Evolutionary conservation across 257 asterid genomes (phyloP).

Genomic region (Penstemon eatonii): DNA sequence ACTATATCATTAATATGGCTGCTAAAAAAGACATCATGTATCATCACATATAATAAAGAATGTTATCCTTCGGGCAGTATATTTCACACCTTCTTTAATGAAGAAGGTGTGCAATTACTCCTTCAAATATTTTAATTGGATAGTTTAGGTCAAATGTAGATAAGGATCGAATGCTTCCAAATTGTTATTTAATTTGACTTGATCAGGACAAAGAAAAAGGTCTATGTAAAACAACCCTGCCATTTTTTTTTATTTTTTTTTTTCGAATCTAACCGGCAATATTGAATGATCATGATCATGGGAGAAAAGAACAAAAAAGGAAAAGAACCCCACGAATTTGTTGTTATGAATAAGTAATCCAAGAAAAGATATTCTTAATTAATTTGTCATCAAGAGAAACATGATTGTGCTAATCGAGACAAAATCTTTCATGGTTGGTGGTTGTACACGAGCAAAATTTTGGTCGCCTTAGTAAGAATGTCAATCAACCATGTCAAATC

Average conservation of each 20-base stretch:
- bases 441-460: too few species aligned
- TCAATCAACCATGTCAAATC: too few species aligned
- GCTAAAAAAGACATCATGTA: neutral
- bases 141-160: slow-evolving; percentile 40
- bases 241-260: too few species aligned
- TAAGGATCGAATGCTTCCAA: slow-evolving; percentile 32
- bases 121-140: slow-evolving; percentile 32
- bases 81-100: slow-evolving; percentile 26
- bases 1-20: neutral
- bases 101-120: slow-evolving; percentile 29
- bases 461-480: too few species aligned
- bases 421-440: too few species aligned
- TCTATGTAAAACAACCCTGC: neutral
- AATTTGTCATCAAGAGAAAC: neutral
- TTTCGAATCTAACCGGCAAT: slow-evolving; percentile 4
- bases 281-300: slow-evolving; percentile 10
- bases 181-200: slow-evolving; percentile 30
- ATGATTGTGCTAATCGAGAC: neutral
- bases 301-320: neutral
- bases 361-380: slow-evolving; percentile 1
- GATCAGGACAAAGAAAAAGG: slow-evolving; percentile 1
- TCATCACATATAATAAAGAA: slow-evolving; percentile 27
- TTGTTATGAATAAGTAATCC: neutral
- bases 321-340: neutral
- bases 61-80: slow-evolving; percentile 28